phyloP scores from a whole-genome alignment of 192 early-diverging fungal genomes.

The Coemansia furcata region DNA sequence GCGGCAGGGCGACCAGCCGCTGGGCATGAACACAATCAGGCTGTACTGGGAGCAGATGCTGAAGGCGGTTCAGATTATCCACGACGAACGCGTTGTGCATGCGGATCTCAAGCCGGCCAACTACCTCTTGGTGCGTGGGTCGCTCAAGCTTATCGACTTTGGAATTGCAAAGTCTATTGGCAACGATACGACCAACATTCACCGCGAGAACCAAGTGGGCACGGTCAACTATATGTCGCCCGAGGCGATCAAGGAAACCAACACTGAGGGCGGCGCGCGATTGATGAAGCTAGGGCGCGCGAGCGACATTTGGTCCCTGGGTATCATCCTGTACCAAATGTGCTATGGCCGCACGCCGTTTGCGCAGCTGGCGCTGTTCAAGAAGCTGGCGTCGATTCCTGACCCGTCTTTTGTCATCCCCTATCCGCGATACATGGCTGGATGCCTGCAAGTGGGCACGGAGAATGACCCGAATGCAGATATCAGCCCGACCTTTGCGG shows the following conservation, averaged over 20 bases:
- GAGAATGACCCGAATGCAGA: conserved; percentile 34
- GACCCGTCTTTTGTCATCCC: conserved; percentile 66
- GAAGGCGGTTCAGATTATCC: conserved; percentile 82
- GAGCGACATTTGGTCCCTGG: conserved; percentile 89
- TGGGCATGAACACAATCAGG: conserved; percentile 73
- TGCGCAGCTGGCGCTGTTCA: conserved; percentile 60
- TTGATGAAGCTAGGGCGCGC: conserved; percentile 69
- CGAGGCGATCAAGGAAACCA: conserved; percentile 69
- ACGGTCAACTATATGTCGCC: conserved; percentile 97
- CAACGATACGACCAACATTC: conserved; percentile 93
- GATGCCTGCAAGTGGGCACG: conserved; percentile 32
- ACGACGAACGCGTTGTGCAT: conserved; percentile 87
- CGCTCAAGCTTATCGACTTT: conserved; percentile 94
- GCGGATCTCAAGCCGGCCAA: conserved; percentile 95
- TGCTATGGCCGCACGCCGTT: conserved; percentile 86
- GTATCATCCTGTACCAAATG: conserved; percentile 92
- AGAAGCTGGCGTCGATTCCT: conserved; percentile 72
- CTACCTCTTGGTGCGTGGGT: conserved; percentile 82
- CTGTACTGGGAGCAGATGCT: conserved; percentile 94
- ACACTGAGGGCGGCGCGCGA: conserved; percentile 26
- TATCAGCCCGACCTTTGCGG: neutral
- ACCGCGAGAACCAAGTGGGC: conserved; percentile 81
- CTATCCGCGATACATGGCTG: conserved; percentile 56
- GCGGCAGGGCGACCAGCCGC: conserved; percentile 48
- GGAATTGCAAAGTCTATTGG: conserved; percentile 94